Conservation (phyloP, 1,284 basidiomycete species). For the Gymnopus androsaceus region DNA sequence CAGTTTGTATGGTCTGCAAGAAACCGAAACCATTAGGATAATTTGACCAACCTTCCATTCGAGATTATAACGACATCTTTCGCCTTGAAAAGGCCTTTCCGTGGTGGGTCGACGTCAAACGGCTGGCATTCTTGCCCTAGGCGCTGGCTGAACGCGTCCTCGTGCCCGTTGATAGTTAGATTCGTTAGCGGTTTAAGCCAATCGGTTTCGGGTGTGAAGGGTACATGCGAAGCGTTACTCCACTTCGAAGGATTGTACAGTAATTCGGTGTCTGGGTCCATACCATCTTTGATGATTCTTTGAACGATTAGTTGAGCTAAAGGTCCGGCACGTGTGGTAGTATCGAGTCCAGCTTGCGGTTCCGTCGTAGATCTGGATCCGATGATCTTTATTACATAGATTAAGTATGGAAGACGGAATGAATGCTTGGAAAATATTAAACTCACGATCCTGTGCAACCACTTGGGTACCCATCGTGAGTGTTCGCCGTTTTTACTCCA, state of each 20-base stretch:
- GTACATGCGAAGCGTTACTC: conserved; percentile 50
- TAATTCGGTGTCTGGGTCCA: conserved; percentile 47
- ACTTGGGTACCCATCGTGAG: conserved; percentile 36
- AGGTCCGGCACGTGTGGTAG: conserved; percentile 49
- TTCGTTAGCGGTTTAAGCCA: conserved; percentile 48
- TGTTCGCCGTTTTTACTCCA: no score
- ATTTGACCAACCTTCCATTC: conserved; percentile 46
- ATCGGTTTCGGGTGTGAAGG: conserved; percentile 42
- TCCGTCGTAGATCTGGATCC: conserved; percentile 53
- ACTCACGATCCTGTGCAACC: conserved; percentile 62
- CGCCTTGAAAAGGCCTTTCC: conserved; percentile 51
- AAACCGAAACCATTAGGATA: not conserved
- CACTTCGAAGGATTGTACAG: conserved; percentile 55
- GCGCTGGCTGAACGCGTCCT: conserved; percentile 49
- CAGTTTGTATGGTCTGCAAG: no score
- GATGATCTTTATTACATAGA: conserved; percentile 41
- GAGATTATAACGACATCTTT: conserved; percentile 56
- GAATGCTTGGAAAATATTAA: not conserved
- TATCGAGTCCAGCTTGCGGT: conserved; percentile 60
- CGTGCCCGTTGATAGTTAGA: conserved; percentile 45
- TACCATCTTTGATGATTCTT: conserved; percentile 39
- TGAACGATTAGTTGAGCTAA: conserved; percentile 54
- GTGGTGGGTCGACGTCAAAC: conserved; percentile 44
- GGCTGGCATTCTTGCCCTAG: conserved; percentile 62
- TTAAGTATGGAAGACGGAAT: not conserved